phyloP scores from a whole-genome alignment of 1,284 basidiomycete genomes.

The Leccinum subrobustum region DNA sequence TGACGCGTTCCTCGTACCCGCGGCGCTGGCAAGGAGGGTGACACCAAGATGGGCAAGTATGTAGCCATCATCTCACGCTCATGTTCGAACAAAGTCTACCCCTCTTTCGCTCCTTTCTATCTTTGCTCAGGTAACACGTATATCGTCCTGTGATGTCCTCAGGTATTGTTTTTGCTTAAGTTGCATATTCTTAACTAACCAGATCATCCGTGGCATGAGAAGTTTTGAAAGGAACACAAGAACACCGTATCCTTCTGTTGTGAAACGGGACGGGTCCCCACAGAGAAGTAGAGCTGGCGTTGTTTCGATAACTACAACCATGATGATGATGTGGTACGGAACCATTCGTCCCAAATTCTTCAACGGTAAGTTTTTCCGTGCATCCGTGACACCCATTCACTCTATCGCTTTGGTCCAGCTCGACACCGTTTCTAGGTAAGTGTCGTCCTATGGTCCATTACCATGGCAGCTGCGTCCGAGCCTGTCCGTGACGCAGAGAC shows the following conservation, averaged over 20 bases:
- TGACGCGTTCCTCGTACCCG: not conserved
- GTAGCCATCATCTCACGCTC: not conserved
- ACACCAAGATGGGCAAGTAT: not conserved
- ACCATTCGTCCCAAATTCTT: too few species aligned
- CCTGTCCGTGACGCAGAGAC: constrained; percentile 12
- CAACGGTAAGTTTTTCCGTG: too few species aligned
- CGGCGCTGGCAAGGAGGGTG: not conserved
- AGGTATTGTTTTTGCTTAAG: not conserved
- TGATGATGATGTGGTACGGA: not conserved
- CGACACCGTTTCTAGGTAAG: too few species aligned
- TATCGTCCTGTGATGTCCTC: not conserved
- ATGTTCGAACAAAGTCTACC: not conserved
- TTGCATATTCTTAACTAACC: not conserved
- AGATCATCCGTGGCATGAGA: not conserved
- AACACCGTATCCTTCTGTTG: not conserved
- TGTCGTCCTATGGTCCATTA: too few species aligned
- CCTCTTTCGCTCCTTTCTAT: not conserved
- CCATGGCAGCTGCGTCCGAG: constrained; percentile 26
- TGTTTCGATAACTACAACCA: not conserved
- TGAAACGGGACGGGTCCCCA: not conserved
- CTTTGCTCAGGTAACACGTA: not conserved
- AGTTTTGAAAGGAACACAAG: not conserved
- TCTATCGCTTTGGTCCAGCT: not conserved
- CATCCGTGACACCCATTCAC: too few species aligned
- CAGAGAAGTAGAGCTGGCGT: not conserved